A percentile compares a stretch with the other conserved stretches of the same genome.
Conservation (phyloP, 345 rosid species). For the Ceriops tagal region DNA sequence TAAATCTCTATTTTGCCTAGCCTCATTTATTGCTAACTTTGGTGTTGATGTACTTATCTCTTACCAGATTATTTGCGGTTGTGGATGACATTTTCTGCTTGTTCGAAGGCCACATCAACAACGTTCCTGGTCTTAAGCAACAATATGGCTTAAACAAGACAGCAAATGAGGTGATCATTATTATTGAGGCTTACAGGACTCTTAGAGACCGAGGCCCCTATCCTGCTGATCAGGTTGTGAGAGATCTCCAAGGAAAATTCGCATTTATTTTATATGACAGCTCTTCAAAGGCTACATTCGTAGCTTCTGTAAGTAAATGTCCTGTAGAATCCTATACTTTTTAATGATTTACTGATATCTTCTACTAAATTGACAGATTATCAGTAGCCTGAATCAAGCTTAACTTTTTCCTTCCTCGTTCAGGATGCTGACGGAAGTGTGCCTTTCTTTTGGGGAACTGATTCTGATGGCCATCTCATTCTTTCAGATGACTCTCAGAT, state of each 20-base stretch:
- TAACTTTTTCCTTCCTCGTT: slow-evolving; percentile 1
- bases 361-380: background rate
- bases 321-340: background rate
- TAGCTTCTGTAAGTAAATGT: slow-evolving; percentile 60
- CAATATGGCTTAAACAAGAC: slow-evolving; percentile 88
- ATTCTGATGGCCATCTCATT: slow-evolving; percentile 75
- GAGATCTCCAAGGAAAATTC: slow-evolving; percentile 75
- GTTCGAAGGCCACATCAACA: slow-evolving; percentile 92
- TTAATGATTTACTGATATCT: background rate
- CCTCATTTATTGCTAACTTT: background rate
- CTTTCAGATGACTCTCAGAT: slow-evolving; percentile 65
- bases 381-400: background rate
- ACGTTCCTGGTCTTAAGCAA: slow-evolving; percentile 77
- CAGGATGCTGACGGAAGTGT: slow-evolving; percentile 90
- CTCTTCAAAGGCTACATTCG: slow-evolving; percentile 52
- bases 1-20: background rate
- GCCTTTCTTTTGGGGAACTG: slow-evolving; percentile 85
- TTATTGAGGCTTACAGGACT: slow-evolving; percentile 87
- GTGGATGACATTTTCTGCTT: slow-evolving; percentile 92
- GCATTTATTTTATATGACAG: slow-evolving; percentile 74
- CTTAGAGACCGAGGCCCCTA: slow-evolving; percentile 97
- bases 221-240: slow-evolving; percentile 88
- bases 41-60: background rate
- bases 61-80: slow-evolving; percentile 72
- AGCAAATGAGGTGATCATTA: slow-evolving; percentile 80